Percentiles rank a stretch among this genome's conserved stretches.
phyloP scores from a whole-genome alignment of 2,329 filamentous ascomycete genomes.

The Verticillium tricorpus region DNA sequence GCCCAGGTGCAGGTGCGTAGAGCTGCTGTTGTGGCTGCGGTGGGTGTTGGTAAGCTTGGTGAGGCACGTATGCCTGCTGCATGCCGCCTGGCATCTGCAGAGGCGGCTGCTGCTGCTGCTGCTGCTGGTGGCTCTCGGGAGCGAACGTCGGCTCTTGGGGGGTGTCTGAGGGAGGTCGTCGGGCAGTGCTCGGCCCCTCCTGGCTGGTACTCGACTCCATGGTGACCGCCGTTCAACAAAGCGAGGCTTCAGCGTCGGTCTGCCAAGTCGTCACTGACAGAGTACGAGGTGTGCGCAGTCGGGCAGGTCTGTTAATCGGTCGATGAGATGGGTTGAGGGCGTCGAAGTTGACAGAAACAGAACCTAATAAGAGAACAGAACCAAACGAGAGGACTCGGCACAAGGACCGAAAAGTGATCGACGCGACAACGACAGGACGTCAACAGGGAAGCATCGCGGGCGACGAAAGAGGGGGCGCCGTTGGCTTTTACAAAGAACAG shows the following conservation, averaged over 20 bases:
- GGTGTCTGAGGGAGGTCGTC: no score
- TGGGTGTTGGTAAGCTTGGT: not conserved
- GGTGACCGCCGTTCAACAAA: not conserved
- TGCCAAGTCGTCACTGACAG: not conserved
- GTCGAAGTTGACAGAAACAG: not conserved
- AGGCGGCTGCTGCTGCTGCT: not conserved
- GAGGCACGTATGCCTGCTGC: not conserved
- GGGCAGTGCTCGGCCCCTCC: no score
- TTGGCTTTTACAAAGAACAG: not conserved
- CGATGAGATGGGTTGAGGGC: no score
- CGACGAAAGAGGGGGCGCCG: not conserved
- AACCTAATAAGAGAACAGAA: not conserved
- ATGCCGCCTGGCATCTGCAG: not conserved
- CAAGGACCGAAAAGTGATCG: not conserved
- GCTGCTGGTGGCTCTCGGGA: not conserved
- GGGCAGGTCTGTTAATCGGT: no score
- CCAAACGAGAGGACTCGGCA: conserved; percentile 1
- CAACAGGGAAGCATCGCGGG: not conserved
- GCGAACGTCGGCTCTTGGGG: not conserved
- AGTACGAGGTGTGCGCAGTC: no score
- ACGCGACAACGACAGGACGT: not conserved
- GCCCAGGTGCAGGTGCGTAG: not conserved
- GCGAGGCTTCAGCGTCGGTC: not conserved
- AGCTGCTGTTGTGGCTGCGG: conserved; percentile 5
- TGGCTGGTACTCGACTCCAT: not conserved